phyloP scores from a whole-genome alignment of 306 rosid genomes.

The Datisca glomerata region DNA sequence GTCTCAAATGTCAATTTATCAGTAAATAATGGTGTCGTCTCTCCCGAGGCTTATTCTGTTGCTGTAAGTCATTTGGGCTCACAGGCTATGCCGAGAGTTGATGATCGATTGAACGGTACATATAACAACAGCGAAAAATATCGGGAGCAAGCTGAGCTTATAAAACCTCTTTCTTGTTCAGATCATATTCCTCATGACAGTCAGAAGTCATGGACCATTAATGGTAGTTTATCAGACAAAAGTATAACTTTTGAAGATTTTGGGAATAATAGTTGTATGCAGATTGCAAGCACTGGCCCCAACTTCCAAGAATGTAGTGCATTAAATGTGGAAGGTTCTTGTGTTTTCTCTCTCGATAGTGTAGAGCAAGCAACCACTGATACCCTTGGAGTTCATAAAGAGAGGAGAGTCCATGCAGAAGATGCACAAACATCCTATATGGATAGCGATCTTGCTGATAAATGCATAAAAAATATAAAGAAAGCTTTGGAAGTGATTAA shows the following conservation, averaged over 20 bases:
- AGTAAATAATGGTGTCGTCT: slow-evolving; percentile 13
- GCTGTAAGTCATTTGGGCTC: slow-evolving; percentile 1
- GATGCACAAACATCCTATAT: slow-evolving; percentile 19
- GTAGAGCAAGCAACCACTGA: no score
- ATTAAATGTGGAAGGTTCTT: slow-evolving; percentile 20
- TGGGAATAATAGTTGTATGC: slow-evolving; percentile 10
- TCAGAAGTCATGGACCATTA: slow-evolving; percentile 14
- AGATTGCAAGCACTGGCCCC: slow-evolving; percentile 17
- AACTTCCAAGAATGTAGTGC: slow-evolving; percentile 14
- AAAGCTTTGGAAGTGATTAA: no score
- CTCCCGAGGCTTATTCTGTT: slow-evolving; percentile 17
- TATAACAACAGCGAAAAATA: slow-evolving; percentile 9
- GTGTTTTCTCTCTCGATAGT: no score
- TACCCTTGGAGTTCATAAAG: slow-evolving; percentile 11
- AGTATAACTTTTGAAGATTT: slow-evolving; percentile 19
- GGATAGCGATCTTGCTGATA: slow-evolving; percentile 10
- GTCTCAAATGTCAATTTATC: slow-evolving; percentile 4
- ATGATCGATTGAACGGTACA: slow-evolving; percentile 14
- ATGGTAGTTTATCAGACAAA: slow-evolving; percentile 11
- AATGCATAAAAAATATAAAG: slow-evolving; percentile 19
- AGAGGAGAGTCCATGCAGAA: slow-evolving; percentile 11
- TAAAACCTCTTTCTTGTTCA: slow-evolving; percentile 11
- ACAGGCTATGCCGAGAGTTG: slow-evolving; percentile 4
- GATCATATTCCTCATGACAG: slow-evolving; percentile 18
- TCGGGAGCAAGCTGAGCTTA: slow-evolving; percentile 23